Evolutionary conservation across 768 basidiomycete species (phyloP), one percentile per base, ranked within the genome.

Genomic region (Trichaptum fuscoviolaceum): DNA sequence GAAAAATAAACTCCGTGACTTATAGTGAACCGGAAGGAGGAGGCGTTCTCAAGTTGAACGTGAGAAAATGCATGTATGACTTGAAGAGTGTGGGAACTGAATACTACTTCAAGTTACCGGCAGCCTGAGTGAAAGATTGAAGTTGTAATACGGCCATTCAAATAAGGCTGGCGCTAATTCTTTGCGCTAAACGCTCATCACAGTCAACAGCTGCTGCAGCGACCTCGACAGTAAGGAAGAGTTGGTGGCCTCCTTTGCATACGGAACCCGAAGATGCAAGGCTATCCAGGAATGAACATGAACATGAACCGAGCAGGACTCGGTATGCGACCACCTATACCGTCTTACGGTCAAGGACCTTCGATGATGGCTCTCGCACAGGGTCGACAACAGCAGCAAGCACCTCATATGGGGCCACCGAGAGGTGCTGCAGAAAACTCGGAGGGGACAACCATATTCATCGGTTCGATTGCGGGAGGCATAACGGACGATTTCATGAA

Each of bases 381-480:
- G 82, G 91, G 93, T 82, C 90, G 92, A 70, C 88, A 85, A 71
- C 87, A 87, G 76, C 84, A 87, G 57, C 90, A 85, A 74, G 82
- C 85, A 65, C 86, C 87, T 3, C 42, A 52, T 20, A 52, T 52
- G 42, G 42, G 42, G 5, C 87, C 87, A n/a, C 85, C 87, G 69
- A 95, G 89, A 71, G 83, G 86, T 67, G 86, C 89, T 0, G 35
- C 35, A 36, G 42, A 52, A 12, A 52, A 52, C 42, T 12, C 42
- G 15, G 42, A 52, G 42, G 42, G 42, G 20, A 52, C 15, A 12
- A 87, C 86, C 0, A 81, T 96, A 2, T 98, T 97, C 71, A 88
- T 98, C n/a, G 95, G 95, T 10, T 92, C 93, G 68, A 98, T 98
- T 77, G 93, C 95, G 6, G 92, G 93, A 35, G 95, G 95, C 5